Evolutionary conservation across 805 yeast genomes (phyloP), one percentile per base, ranked within the genome.

Genomic region (Cyberlindnera japonica): DNA sequence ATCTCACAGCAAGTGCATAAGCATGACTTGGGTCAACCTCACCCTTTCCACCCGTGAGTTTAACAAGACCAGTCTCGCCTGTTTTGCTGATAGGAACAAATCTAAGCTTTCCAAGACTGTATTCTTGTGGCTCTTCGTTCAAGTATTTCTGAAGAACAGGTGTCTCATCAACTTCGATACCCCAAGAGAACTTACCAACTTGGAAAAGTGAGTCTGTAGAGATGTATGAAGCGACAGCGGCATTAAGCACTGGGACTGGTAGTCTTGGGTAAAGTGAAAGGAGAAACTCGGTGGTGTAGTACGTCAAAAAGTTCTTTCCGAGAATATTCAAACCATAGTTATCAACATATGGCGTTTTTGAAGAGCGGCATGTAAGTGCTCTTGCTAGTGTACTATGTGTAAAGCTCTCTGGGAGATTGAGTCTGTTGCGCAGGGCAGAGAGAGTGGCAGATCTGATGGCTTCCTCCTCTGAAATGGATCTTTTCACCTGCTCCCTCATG

Each of bases 241-340:
- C 78, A 52, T 81, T 77, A 41, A 88, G 74, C 20, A 90, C 82
- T 8, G 79, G 74, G 46, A 83, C 73, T 14, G 99, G 99, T 37
- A 93, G 71, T 59, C 99, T 77, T 39, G 99, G 99, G 61, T 89
- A 89, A 49, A 75, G 78, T 37, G 80, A 63, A 53, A 88, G 66
- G 44, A 91, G 68, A 51, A 83, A 67, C 61, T 88, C 95, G 16
- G 84, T 72, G 4, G 80, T 83, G 55, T 86, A 83, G 61, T 80
- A 87, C 11, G 81, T 76, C 45, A 93, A 66, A 35, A 93, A 65
- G 44, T 81, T 79, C 54, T 81, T 78, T 37, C 99, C 99, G 57
- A 91, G 80, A n/a, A 78, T 75, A 43, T 83, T 75, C 57, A 91
- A 72, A 5, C 95, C 93, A 42, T 71, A 71, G 61, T 93, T 91